Percentiles rank a stretch among this genome's conserved stretches.
These are phyloP conservation scores for Paramarasmius palmivorus DNA, from an alignment of 1,284 basidiomycete genomes.

Conservation along the genomic window DNA sequence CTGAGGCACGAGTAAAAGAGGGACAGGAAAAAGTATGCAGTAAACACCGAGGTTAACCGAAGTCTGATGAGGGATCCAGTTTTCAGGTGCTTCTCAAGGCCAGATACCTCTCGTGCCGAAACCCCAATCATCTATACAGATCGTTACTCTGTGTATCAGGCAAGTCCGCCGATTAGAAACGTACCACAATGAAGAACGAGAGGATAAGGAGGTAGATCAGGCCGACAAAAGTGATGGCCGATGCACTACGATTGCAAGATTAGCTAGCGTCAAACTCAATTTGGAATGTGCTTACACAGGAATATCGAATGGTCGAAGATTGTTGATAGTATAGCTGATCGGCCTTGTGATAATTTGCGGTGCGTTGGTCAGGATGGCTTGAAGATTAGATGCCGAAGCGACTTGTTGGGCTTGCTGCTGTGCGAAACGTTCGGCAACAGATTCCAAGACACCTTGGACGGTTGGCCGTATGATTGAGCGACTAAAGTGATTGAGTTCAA, in stretches of 20 bases:
- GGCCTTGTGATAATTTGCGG: slow-evolving; percentile 59
- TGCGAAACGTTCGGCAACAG: slow-evolving; percentile 33
- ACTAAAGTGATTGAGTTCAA: slow-evolving; percentile 20
- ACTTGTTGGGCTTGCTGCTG: slow-evolving; percentile 36
- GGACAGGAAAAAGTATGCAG: slow-evolving; percentile 61
- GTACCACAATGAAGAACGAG: slow-evolving; percentile 34
- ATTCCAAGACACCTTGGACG: slow-evolving; percentile 26
- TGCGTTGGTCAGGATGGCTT: slow-evolving; percentile 49
- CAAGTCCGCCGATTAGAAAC: slow-evolving; percentile 9
- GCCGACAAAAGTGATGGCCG: slow-evolving; percentile 69
- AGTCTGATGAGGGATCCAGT: slow-evolving; percentile 55
- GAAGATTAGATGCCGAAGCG: slow-evolving; percentile 24
- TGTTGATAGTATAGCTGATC: slow-evolving; percentile 50
- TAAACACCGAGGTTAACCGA: slow-evolving; percentile 54
- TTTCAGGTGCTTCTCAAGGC: slow-evolving; percentile 49
- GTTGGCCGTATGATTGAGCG: slow-evolving; percentile 33
- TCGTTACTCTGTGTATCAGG: neutral
- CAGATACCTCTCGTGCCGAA: slow-evolving; percentile 40
- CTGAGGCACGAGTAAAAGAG: slow-evolving; percentile 65
- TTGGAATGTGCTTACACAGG: slow-evolving; percentile 45
- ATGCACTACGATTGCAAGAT: slow-evolving; percentile 45
- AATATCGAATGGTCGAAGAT: slow-evolving; percentile 67
- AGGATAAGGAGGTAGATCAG: slow-evolving; percentile 75
- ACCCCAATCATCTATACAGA: slow-evolving; percentile 28
- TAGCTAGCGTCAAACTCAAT: slow-evolving; percentile 1